Evolutionary conservation across 768 basidiomycete species (phyloP).

Genomic region (Mycena venus): DNA sequence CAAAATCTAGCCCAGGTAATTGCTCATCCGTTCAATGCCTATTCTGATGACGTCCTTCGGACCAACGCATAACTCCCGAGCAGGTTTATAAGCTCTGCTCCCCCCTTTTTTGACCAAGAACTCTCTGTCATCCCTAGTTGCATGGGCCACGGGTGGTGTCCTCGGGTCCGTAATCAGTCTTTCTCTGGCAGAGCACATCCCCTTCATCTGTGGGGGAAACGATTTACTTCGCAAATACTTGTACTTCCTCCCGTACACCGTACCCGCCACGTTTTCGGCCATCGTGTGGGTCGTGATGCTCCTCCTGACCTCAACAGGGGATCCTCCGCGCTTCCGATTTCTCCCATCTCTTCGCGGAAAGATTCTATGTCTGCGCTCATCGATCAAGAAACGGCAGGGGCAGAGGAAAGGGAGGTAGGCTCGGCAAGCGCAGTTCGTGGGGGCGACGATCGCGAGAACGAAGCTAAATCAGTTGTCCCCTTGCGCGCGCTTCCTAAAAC

Average conservation of each 20-base stretch:
- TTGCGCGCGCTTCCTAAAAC: conserved; percentile 59
- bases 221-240: conserved; percentile 63
- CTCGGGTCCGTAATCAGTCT: conserved; percentile 59
- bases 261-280: conserved; percentile 63
- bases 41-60: conserved; percentile 39
- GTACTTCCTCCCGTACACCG: conserved; percentile 69
- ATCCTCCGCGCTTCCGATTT: conserved; percentile 6
- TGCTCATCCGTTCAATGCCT: not conserved
- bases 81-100: not conserved
- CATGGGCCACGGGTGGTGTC: conserved; percentile 34
- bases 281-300: conserved; percentile 57
- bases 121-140: conserved; percentile 33
- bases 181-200: conserved; percentile 65
- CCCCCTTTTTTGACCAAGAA: not conserved
- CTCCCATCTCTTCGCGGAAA: conserved; percentile 5
- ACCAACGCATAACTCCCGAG: conserved; percentile 76
- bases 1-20: conserved; percentile 73
- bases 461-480: conserved; percentile 47
- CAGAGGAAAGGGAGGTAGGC: not conserved
- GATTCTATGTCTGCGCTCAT: not conserved
- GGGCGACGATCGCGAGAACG: not conserved
- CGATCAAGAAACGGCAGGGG: conserved; percentile 4
- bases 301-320: conserved; percentile 52
- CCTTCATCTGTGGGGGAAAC: conserved; percentile 57
- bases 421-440: not conserved